phyloP scores from a whole-genome alignment of 129 eudicot genomes.

The Centaurea solstitialis region DNA sequence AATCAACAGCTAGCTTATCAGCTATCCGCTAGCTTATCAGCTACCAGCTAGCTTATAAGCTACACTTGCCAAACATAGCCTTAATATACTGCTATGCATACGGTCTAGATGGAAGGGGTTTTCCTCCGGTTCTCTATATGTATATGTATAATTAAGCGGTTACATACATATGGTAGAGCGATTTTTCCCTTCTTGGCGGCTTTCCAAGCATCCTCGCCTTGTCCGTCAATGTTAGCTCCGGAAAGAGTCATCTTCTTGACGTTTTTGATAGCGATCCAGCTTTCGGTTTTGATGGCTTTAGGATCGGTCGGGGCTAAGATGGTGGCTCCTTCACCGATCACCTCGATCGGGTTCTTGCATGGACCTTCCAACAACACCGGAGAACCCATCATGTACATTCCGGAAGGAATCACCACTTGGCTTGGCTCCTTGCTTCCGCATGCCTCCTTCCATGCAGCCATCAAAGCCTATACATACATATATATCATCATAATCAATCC shows the following conservation, averaged over 20 bases:
- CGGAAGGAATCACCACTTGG: slow-evolving; percentile 21
- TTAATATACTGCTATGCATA: too few species aligned
- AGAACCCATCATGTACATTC: slow-evolving; percentile 7
- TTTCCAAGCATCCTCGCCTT: slow-evolving; percentile 42
- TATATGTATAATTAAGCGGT: too few species aligned
- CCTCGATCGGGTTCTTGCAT: slow-evolving; percentile 16
- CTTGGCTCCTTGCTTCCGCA: slow-evolving; percentile 20
- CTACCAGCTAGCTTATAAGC: too few species aligned
- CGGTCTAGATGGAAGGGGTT: too few species aligned
- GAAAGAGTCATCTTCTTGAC: slow-evolving; percentile 19
- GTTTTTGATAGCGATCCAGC: slow-evolving; percentile 33
- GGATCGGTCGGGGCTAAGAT: slow-evolving; percentile 15
- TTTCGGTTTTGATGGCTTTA: neutral
- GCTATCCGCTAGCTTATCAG: too few species aligned
- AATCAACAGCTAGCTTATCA: too few species aligned
- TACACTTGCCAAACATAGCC: too few species aligned
- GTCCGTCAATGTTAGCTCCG: slow-evolving; percentile 39
- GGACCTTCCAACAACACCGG: slow-evolving; percentile 19
- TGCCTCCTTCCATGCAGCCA: slow-evolving; percentile 34
- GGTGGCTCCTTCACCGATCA: slow-evolving; percentile 17
- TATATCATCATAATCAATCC: too few species aligned
- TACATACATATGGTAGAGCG: slow-evolving; percentile 11
- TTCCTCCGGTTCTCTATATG: too few species aligned
- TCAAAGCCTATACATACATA: too few species aligned
- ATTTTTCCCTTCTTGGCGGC: slow-evolving; percentile 15